A percentile compares a stretch with the other conserved stretches of the same genome.
phyloP scores from a whole-genome alignment of 1,284 basidiomycete genomes.

The Rhodotorula sp. region DNA sequence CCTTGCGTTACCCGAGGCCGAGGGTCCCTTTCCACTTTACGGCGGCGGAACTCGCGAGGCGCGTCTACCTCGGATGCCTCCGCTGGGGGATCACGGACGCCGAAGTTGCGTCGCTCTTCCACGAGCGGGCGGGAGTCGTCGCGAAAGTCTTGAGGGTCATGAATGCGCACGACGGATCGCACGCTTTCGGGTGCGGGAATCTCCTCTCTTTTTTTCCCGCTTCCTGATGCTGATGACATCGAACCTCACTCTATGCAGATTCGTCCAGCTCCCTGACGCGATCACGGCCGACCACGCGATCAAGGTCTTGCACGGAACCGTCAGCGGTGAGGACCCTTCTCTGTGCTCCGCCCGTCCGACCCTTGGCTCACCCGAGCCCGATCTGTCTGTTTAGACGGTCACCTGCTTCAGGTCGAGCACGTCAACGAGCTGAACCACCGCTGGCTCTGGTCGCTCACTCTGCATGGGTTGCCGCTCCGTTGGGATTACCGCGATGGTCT shows the following conservation, averaged over 20 bases:
- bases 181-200: slow-evolving; percentile 12
- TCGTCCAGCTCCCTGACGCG: slow-evolving; percentile 26
- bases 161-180: slow-evolving; percentile 8
- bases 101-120: slow-evolving; percentile 19
- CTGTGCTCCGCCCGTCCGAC: background rate
- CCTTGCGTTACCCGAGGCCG: slow-evolving; percentile 15
- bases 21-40: slow-evolving; percentile 15
- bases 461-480: slow-evolving; percentile 9
- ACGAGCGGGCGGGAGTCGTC: slow-evolving; percentile 18
- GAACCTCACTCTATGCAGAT: background rate
- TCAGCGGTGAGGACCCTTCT: background rate
- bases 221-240: too few relatives aligned
- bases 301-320: slow-evolving; percentile 17
- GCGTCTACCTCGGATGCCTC: slow-evolving; percentile 23
- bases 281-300: slow-evolving; percentile 20
- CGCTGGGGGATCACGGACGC: slow-evolving; percentile 13
- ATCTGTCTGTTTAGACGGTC: slow-evolving; percentile 1
- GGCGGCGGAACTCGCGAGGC: slow-evolving; percentile 25
- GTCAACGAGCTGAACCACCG: slow-evolving; percentile 24
- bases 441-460: slow-evolving; percentile 27
- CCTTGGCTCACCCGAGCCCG: too few relatives aligned
- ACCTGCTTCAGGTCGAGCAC: slow-evolving; percentile 20
- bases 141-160: slow-evolving; percentile 22
- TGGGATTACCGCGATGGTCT: slow-evolving; percentile 27
- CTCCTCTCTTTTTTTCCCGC: background rate